Evolutionary conservation across 306 rosid genomes (phyloP).

Genomic region (Canavalia gladiata): DNA sequence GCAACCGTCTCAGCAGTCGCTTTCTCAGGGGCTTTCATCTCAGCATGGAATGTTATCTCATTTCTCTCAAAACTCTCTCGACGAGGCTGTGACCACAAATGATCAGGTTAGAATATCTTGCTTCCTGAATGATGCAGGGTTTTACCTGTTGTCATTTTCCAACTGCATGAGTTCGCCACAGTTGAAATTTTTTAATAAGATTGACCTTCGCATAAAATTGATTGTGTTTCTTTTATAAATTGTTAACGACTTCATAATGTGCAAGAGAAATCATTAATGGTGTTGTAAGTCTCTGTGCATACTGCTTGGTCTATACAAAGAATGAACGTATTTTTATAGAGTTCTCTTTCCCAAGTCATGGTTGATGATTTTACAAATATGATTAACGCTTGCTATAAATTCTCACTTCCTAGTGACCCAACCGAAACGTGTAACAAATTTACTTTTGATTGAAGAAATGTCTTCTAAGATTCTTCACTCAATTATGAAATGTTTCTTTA

Average conservation of each 20-base stretch:
- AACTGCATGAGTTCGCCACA: neutral
- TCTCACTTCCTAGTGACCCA: no score
- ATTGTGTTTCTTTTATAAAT: constrained; percentile 18
- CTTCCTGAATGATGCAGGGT: constrained; percentile 18
- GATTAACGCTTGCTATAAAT: no score
- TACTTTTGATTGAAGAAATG: constrained; percentile 13
- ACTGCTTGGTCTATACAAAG: neutral
- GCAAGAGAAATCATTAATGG: neutral
- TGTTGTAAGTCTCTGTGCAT: neutral
- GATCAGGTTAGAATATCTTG: constrained; percentile 72
- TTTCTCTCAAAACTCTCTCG: constrained; percentile 83
- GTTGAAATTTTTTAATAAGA: constrained; percentile 2
- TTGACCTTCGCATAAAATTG: neutral
- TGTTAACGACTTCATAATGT: neutral
- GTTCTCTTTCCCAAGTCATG: no score
- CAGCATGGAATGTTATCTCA: constrained; percentile 84
- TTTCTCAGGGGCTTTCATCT: constrained; percentile 88
- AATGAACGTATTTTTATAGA: neutral
- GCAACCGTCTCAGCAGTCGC: constrained; percentile 87
- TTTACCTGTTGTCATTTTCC: neutral
- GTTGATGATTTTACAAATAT: no score
- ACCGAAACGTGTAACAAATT: neutral
- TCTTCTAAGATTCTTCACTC: constrained; percentile 17
- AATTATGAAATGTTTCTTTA: neutral
- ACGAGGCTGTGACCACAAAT: constrained; percentile 66